phyloP scores from a whole-genome alignment of 129 eudicot genomes.

The Heracleum sosnowskyi region DNA sequence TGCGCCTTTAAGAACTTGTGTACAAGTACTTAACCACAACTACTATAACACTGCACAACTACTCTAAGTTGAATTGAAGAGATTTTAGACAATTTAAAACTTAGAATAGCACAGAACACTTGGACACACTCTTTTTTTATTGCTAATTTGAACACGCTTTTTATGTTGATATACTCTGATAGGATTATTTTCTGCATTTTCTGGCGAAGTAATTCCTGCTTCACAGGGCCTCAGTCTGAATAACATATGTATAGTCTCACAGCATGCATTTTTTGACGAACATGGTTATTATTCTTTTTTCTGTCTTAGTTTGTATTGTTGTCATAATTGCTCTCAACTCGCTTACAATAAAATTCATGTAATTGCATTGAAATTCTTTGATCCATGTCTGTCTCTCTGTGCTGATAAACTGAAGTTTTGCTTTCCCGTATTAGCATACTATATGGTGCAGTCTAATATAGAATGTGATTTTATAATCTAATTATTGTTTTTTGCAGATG shows the following conservation, averaged over 20 bases:
- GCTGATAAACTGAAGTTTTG: neutral
- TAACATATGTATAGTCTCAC: neutral
- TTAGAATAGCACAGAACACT: no score
- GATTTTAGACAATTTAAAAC: no score
- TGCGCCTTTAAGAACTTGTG: no score
- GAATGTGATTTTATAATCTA: neutral
- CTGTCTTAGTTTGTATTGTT: neutral
- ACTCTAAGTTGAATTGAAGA: no score
- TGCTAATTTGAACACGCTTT: neutral
- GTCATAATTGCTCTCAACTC: neutral
- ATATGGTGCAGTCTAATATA: neutral
- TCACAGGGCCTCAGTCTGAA: neutral
- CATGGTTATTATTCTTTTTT: no score
- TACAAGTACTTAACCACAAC: no score
- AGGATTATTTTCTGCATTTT: neutral
- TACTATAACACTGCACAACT: no score
- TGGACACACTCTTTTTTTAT: neutral
- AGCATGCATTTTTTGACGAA: neutral
- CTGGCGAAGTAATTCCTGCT: neutral
- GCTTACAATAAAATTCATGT: neutral
- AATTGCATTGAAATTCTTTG: neutral
- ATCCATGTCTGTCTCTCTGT: neutral
- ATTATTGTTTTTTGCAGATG: conserved; percentile 42
- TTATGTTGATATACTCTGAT: neutral
- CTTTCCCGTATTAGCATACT: neutral